phyloP scores from a whole-genome alignment of 176 grass and related monocot genomes.

The Oryza longistaminata region DNA sequence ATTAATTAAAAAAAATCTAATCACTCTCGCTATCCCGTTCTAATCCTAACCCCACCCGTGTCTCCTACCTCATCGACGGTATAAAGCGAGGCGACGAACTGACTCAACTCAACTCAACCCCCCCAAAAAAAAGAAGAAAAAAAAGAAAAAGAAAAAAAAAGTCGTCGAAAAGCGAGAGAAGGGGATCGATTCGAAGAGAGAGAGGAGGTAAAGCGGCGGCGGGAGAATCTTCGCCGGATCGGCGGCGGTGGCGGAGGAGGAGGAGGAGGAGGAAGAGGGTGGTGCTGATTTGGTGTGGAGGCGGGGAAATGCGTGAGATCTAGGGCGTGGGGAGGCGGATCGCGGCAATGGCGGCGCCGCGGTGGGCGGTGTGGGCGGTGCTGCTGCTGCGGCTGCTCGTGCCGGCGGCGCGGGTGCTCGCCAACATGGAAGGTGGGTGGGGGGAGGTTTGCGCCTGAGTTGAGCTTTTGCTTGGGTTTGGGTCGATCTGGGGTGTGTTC shows the following conservation, averaged over 20 bases:
- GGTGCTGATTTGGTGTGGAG: background rate
- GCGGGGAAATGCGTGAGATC: conserved; percentile 54
- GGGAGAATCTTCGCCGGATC: conserved; percentile 40
- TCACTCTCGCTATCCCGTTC: background rate
- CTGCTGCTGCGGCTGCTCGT: conserved; percentile 49
- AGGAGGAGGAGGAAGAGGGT: background rate
- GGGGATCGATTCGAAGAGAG: conserved; percentile 33
- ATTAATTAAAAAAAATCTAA: background rate
- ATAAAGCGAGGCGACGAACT: background rate
- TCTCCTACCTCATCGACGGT: background rate
- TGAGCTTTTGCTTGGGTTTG: background rate
- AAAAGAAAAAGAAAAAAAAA: background rate
- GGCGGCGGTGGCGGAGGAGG: background rate
- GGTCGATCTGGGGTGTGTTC: background rate
- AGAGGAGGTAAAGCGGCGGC: background rate
- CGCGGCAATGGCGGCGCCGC: conserved; percentile 38
- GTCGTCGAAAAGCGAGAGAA: conserved; percentile 35
- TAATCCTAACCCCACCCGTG: background rate
- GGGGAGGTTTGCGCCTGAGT: background rate
- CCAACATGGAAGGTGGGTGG: conserved; percentile 76
- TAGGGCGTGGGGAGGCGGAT: conserved; percentile 40
- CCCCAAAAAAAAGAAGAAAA: background rate
- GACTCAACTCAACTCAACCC: background rate
- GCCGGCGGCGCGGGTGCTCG: conserved; percentile 55
- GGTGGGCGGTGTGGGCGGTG: conserved; percentile 41